Conservation (phyloP, 495 filamentous ascomycete species). For the Podospora fimiseda region DNA sequence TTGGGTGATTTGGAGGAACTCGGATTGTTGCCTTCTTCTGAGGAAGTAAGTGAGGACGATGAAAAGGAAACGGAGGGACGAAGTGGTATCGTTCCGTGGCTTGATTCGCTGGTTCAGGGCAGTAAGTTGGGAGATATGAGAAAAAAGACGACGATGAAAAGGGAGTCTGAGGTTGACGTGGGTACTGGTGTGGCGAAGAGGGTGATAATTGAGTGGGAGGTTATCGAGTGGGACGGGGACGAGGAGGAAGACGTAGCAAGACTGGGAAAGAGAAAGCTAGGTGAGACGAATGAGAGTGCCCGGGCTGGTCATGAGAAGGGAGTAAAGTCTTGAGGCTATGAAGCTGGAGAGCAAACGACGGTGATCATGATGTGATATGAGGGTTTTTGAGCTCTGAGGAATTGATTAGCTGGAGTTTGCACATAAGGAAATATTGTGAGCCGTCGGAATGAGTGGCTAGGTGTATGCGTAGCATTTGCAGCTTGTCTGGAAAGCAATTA, state of each 20-base stretch:
- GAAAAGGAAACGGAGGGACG: slow-evolving; percentile 11
- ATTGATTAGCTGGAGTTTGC: background rate
- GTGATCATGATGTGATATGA: background rate
- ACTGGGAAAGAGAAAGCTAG: slow-evolving; percentile 25
- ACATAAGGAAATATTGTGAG: background rate
- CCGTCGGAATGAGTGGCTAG: background rate
- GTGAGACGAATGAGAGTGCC: background rate
- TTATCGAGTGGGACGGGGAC: slow-evolving; percentile 67
- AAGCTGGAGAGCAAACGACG: background rate
- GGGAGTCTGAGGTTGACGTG: slow-evolving; percentile 38
- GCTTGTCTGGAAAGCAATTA: background rate
- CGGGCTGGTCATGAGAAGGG: background rate
- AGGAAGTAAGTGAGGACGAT: slow-evolving; percentile 37
- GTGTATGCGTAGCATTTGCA: background rate
- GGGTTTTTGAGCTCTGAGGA: background rate
- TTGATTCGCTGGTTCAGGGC: slow-evolving; percentile 71
- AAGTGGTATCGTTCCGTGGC: slow-evolving; percentile 62
- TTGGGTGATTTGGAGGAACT: slow-evolving; percentile 62
- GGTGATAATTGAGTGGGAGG: slow-evolving; percentile 71
- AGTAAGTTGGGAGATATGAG: slow-evolving; percentile 64
- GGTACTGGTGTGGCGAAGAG: slow-evolving; percentile 54
- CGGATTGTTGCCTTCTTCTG: slow-evolving; percentile 49
- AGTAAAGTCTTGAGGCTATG: background rate
- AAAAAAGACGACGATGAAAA: slow-evolving; percentile 54
- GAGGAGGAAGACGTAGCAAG: slow-evolving; percentile 28